These are phyloP conservation scores for Vitis vinifera DNA, from an alignment of 164 flowering plant genomes.

Conservation along the genomic window ASM3070453v1 NC_081819.1:22223501-22224000, in stretches of 20 bases:
- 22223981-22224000: too few relatives aligned
- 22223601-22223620: not conserved
- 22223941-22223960: too few relatives aligned
- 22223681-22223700: slow-evolving; percentile 1
- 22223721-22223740: slow-evolving; percentile 76
- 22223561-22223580: not conserved
- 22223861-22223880: slow-evolving; percentile 98
- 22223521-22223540: too few relatives aligned
- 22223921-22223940: slow-evolving; percentile 21
- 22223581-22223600: not conserved
- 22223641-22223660: not conserved
- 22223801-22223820: slow-evolving; percentile 13
- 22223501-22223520: not conserved
- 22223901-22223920: slow-evolving; percentile 40
- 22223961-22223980: too few relatives aligned
- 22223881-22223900: slow-evolving; percentile 72
- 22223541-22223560: too few relatives aligned
- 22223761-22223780: slow-evolving; percentile 96
- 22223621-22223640: not conserved
- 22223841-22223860: slow-evolving; percentile 66
- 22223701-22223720: slow-evolving; percentile 54
- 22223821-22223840: slow-evolving; percentile 32
- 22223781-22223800: slow-evolving; percentile 33
- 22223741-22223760: slow-evolving; percentile 70
- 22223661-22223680: not conserved